Percentiles rank a stretch among this genome's conserved stretches.
Conservation (phyloP, 805 yeast genomes). For the Grigorovia jiainica region DNA sequence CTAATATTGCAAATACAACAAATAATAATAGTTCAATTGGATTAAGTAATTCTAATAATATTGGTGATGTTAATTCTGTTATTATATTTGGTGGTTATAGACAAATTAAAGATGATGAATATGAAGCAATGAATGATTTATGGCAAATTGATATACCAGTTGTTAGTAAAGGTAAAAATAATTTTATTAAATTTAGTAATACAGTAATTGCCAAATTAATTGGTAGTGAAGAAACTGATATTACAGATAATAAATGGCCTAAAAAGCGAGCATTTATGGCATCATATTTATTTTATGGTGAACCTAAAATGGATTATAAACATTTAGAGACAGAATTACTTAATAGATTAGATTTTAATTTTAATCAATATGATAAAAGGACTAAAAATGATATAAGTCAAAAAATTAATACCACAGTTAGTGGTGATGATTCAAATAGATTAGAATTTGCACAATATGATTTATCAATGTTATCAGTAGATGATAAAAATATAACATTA, state of each 20-base stretch:
- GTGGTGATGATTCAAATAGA: neutral
- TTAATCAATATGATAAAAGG: constrained; percentile 1
- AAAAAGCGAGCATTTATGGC: constrained; percentile 30
- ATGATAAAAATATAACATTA: constrained; percentile 6
- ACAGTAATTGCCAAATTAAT: constrained; percentile 29
- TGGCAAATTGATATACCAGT: constrained; percentile 36
- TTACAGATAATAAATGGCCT: constrained; percentile 19
- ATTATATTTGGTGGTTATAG: constrained; percentile 43
- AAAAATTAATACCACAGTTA: neutral
- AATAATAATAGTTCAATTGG: neutral
- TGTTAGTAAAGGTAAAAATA: constrained; percentile 26
- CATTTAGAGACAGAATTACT: constrained; percentile 6
- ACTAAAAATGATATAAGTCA: neutral
- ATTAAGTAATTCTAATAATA: neutral
- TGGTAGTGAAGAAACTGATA: constrained; percentile 6
- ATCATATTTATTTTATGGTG: constrained; percentile 10
- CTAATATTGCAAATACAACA: neutral
- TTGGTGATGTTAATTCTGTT: constrained; percentile 7
- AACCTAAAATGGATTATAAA: constrained; percentile 3
- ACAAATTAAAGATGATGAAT: constrained; percentile 20
- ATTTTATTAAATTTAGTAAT: constrained; percentile 29
- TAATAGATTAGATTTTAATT: constrained; percentile 5
- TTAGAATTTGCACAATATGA: neutral
- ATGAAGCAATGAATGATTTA: constrained; percentile 31
- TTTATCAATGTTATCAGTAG: neutral